phyloP scores from a whole-genome alignment of 495 filamentous ascomycete species.

The Usnea hakonensis region DNA sequence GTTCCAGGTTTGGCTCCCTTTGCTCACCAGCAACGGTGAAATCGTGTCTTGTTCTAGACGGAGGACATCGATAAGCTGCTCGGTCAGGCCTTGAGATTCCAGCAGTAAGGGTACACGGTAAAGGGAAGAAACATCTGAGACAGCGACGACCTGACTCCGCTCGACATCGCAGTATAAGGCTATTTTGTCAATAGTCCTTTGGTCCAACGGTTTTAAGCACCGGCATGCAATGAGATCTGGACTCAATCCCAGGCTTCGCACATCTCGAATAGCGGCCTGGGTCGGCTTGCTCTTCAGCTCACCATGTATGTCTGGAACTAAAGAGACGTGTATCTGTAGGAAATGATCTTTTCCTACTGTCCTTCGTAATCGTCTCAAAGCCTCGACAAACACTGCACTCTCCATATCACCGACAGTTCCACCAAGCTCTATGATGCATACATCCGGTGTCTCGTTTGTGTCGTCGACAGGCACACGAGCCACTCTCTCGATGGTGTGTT shows the following conservation, averaged over 20 bases:
- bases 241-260: constrained; percentile 70
- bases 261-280: constrained; percentile 76
- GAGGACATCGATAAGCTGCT: constrained; percentile 52
- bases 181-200: constrained; percentile 76
- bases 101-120: constrained; percentile 93
- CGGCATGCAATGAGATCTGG: constrained; percentile 94
- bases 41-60: constrained; percentile 44
- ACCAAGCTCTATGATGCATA: constrained; percentile 69
- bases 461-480: constrained; percentile 83
- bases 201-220: constrained; percentile 64
- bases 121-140: constrained; percentile 75
- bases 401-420: constrained; percentile 90
- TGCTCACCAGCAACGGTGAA: constrained; percentile 40
- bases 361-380: constrained; percentile 66
- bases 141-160: constrained; percentile 69
- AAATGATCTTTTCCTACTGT: constrained; percentile 69
- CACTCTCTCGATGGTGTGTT: constrained; percentile 87
- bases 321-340: constrained; percentile 74
- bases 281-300: constrained; percentile 98
- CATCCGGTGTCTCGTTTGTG: constrained; percentile 70
- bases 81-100: constrained; percentile 65
- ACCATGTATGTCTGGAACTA: constrained; percentile 64
- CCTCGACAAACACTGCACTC: constrained; percentile 82
- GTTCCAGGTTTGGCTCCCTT: constrained; percentile 60
- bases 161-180: constrained; percentile 81